Percentiles rank a stretch among this genome's conserved stretches.
Evolutionary conservation across 768 basidiomycete genomes (phyloP).

Genomic region (Hebeloma cylindrosporum): DNA sequence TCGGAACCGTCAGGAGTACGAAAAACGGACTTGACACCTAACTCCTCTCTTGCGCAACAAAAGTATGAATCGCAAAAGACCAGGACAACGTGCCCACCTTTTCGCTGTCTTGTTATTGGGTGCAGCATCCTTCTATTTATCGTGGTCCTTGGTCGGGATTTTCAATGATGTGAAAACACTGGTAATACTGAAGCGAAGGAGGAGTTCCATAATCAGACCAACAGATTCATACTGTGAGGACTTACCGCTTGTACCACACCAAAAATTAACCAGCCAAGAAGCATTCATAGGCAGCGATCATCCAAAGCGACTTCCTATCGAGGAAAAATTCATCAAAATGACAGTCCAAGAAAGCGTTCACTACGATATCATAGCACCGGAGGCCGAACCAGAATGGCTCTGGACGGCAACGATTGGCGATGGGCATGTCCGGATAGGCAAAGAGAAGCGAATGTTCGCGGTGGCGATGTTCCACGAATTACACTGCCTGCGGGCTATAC

Average conservation of each 20-base stretch:
- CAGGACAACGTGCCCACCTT: slow-evolving; percentile 10
- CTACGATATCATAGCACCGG: slow-evolving; percentile 26
- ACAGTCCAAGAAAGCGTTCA: slow-evolving; percentile 30
- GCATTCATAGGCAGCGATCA: slow-evolving; percentile 29
- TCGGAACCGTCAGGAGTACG: too few relatives aligned
- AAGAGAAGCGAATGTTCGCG: slow-evolving; percentile 31
- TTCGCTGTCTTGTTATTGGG: slow-evolving; percentile 22
- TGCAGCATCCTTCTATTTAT: slow-evolving; percentile 28
- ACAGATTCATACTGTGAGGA: slow-evolving; percentile 25
- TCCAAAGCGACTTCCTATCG: slow-evolving; percentile 27
- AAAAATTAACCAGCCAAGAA: slow-evolving; percentile 6
- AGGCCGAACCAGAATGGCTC: slow-evolving; percentile 29
- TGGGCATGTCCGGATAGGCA: slow-evolving; percentile 27
- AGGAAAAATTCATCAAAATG: slow-evolving; percentile 28
- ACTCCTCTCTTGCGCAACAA: background rate
- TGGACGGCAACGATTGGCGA: slow-evolving; percentile 29
- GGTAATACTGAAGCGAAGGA: slow-evolving; percentile 16
- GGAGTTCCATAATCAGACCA: slow-evolving; percentile 15
- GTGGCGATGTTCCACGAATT: slow-evolving; percentile 48
- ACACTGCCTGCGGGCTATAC: slow-evolving; percentile 41
- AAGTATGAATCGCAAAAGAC: slow-evolving; percentile 10
- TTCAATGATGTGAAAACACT: slow-evolving; percentile 23
- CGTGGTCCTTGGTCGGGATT: slow-evolving; percentile 23
- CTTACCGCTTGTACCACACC: background rate
- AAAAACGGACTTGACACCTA: background rate